phyloP scores from a whole-genome alignment of 176 grass and related monocot genomes.

The Aegilops longissima region DNA sequence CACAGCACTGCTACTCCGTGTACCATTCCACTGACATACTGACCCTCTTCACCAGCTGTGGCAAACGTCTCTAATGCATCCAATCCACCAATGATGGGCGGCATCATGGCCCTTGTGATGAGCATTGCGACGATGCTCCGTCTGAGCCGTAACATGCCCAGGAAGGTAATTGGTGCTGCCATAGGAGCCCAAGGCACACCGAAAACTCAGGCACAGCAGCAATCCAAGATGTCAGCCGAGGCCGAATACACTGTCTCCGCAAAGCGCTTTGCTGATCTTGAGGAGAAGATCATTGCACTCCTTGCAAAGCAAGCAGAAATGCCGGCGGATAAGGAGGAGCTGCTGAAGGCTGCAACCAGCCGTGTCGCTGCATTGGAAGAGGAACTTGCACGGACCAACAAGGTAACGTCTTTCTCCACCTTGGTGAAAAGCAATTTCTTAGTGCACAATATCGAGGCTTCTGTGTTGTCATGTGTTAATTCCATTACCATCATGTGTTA shows the following conservation, averaged over 20 bases:
- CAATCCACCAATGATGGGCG: slow-evolving; percentile 52
- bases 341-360: slow-evolving; percentile 73
- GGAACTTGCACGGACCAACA: slow-evolving; percentile 88
- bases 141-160: slow-evolving; percentile 57
- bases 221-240: slow-evolving; percentile 22
- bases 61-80: slow-evolving; percentile 49
- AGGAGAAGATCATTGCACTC: slow-evolving; percentile 72
- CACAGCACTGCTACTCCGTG: neutral
- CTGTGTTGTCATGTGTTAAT: neutral
- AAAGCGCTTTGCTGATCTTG: slow-evolving; percentile 74
- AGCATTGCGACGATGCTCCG: slow-evolving; percentile 71
- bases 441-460: neutral
- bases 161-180: slow-evolving; percentile 41
- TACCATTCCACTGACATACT: slow-evolving; percentile 2
- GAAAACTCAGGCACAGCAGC: slow-evolving; percentile 3
- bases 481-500: neutral
- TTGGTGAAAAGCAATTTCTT: neutral
- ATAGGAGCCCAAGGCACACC: slow-evolving; percentile 20
- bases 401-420: slow-evolving; percentile 38
- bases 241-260: slow-evolving; percentile 32
- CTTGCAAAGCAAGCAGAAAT: slow-evolving; percentile 46
- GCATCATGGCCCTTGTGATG: slow-evolving; percentile 81
- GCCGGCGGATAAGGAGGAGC: slow-evolving; percentile 68
- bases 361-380: slow-evolving; percentile 68
- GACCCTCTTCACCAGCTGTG: slow-evolving; percentile 40